A percentile compares a stretch with the other conserved stretches of the same genome.
These are phyloP conservation scores for Phytopythium aichiense DNA, from an alignment of 352 stramenopile genomes.

Conservation along the genomic window DNA sequence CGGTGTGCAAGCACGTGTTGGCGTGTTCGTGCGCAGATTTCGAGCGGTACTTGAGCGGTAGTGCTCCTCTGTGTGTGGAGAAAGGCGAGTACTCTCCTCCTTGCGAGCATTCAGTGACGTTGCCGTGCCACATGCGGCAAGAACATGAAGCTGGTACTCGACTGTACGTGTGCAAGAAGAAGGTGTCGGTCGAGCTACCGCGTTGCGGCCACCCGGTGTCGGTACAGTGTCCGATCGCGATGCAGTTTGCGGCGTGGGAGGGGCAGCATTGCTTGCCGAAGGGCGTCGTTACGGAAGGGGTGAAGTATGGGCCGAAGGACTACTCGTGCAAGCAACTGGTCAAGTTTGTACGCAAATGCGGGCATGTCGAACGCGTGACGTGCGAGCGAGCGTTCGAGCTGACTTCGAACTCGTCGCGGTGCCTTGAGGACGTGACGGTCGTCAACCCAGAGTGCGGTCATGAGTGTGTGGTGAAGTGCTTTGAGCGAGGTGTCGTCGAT, in stretches of 20 bases:
- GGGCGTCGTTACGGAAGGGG: constrained; percentile 51
- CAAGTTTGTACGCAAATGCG: constrained; percentile 59
- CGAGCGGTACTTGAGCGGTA: constrained; percentile 36
- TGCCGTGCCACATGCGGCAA: constrained; percentile 60
- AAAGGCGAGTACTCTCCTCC: constrained; percentile 55
- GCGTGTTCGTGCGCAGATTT: constrained; percentile 68
- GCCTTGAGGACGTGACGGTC: constrained; percentile 37
- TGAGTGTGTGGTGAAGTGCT: constrained; percentile 48
- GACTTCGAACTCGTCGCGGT: constrained; percentile 34
- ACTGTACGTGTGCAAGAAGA: constrained; percentile 51
- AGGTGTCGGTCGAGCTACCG: constrained; percentile 43
- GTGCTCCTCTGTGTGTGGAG: constrained; percentile 43
- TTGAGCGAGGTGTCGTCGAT: constrained; percentile 18
- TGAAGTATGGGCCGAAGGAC: constrained; percentile 62
- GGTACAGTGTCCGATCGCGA: constrained; percentile 44
- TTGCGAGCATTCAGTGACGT: constrained; percentile 55
- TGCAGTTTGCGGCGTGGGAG: constrained; percentile 43
- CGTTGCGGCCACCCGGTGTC: constrained; percentile 59
- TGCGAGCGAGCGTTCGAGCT: constrained; percentile 78
- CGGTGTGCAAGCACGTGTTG: constrained; percentile 61
- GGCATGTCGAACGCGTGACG: constrained; percentile 43
- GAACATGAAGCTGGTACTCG: constrained; percentile 18
- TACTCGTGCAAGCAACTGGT: constrained; percentile 57
- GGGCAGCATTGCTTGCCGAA: constrained; percentile 28
- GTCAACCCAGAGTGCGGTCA: constrained; percentile 73